Evolutionary conservation across 345 rosid species (phyloP).

Genomic region (Eucalyptus erythrocorys): DNA sequence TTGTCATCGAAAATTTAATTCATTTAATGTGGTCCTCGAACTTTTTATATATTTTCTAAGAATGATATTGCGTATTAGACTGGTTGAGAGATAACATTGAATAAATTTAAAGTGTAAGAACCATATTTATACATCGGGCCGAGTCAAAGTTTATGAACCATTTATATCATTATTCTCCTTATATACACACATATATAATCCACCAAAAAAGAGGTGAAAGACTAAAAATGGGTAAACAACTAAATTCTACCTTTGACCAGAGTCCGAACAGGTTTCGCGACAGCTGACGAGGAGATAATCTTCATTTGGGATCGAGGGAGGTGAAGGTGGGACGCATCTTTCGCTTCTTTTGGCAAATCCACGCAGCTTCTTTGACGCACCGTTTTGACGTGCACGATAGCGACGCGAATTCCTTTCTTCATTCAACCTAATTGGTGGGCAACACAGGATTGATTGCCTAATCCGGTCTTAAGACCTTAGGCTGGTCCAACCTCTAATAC

Average conservation of each 20-base stretch:
- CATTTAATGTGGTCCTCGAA: rapidly evolving
- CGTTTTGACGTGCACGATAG: neutral
- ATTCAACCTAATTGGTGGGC: neutral
- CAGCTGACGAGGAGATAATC: neutral
- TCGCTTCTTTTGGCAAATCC: neutral
- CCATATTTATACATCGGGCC: too few species aligned
- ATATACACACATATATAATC: neutral
- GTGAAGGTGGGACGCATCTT: neutral
- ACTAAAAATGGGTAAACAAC: too few species aligned
- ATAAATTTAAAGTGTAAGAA: too few species aligned
- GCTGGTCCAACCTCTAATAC: neutral
- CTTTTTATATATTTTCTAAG: too few species aligned
- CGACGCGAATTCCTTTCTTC: neutral
- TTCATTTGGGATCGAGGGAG: neutral
- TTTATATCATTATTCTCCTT: too few species aligned
- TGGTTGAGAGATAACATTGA: too few species aligned
- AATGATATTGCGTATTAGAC: too few species aligned
- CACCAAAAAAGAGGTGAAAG: neutral
- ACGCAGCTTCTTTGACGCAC: neutral
- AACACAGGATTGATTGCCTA: neutral
- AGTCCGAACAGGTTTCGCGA: neutral
- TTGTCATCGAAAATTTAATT: rapidly evolving
- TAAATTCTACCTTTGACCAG: neutral
- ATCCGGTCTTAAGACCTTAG: neutral
- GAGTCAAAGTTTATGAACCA: too few species aligned